Percentiles rank a stretch among this genome's conserved stretches.
Conservation (phyloP, 345 rosid species). For the Eucalyptus tenuipes region DNA sequence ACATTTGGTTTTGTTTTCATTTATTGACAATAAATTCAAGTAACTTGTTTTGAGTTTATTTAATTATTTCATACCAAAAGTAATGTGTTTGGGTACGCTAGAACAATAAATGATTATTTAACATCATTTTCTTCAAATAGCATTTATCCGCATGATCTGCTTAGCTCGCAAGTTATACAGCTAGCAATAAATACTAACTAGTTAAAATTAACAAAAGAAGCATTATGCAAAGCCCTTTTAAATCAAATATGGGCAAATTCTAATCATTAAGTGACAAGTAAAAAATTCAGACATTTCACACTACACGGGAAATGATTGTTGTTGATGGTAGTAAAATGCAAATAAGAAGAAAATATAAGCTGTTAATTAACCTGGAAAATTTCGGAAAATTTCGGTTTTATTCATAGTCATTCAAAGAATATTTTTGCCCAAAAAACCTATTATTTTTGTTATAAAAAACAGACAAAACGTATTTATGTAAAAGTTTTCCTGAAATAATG, state of each 20-base stretch:
- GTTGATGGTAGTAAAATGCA: accelerated
- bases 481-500: background rate
- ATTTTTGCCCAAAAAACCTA: background rate
- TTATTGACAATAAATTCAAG: background rate
- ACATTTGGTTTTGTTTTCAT: background rate
- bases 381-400: background rate
- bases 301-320: accelerated
- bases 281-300: background rate
- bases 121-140: background rate
- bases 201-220: background rate
- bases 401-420: background rate
- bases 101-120: background rate
- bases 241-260: background rate
- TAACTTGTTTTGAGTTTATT: background rate
- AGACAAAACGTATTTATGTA: background rate
- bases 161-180: background rate
- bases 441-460: background rate
- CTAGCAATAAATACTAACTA: background rate
- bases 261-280: accelerated
- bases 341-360: background rate
- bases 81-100: background rate
- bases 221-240: background rate
- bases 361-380: too few species aligned
- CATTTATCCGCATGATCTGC: background rate
- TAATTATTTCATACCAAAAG: background rate